Evolutionary conservation across 345 rosid genomes (phyloP).

Genomic region (Corymbia maculata): DNA sequence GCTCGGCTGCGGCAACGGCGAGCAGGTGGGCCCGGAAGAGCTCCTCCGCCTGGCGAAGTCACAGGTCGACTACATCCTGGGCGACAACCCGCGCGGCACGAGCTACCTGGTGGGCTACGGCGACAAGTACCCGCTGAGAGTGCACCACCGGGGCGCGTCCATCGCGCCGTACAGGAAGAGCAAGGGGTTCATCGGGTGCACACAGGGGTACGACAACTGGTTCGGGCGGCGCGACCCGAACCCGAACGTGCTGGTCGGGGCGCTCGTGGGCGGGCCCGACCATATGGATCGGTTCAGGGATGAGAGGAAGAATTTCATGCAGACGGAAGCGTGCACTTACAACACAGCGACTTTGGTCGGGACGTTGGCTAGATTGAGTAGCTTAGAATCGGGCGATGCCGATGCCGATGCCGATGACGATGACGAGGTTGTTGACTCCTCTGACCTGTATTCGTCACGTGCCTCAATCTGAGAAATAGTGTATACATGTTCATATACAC

Average conservation of each 20-base stretch:
- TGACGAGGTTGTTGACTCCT: not conserved
- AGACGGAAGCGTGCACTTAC: conserved; percentile 59
- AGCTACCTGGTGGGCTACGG: conserved; percentile 65
- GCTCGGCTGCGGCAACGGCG: conserved; percentile 22
- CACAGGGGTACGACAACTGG: conserved; percentile 52
- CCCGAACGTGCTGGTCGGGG: conserved; percentile 41
- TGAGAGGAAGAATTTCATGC: conserved; percentile 28
- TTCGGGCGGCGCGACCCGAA: conserved; percentile 21
- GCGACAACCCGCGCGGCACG: conserved; percentile 43
- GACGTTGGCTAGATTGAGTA: conserved; percentile 29
- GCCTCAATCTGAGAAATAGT: not conserved
- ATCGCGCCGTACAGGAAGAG: conserved; percentile 25
- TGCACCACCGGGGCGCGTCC: conserved; percentile 76
- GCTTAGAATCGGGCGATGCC: not conserved
- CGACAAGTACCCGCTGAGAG: conserved; percentile 25
- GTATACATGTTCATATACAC: not conserved
- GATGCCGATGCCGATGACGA: not conserved
- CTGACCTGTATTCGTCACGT: not conserved
- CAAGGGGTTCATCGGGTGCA: conserved; percentile 57
- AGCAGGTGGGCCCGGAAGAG: conserved; percentile 14
- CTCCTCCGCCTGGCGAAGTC: conserved; percentile 28
- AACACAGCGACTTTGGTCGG: conserved; percentile 50
- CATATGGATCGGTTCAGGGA: conserved; percentile 30
- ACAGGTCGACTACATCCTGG: conserved; percentile 53
- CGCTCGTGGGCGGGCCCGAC: conserved; percentile 63